Conservation (phyloP, 2,329 filamentous ascomycete genomes). For the Teratosphaeria zuluensis region DNA sequence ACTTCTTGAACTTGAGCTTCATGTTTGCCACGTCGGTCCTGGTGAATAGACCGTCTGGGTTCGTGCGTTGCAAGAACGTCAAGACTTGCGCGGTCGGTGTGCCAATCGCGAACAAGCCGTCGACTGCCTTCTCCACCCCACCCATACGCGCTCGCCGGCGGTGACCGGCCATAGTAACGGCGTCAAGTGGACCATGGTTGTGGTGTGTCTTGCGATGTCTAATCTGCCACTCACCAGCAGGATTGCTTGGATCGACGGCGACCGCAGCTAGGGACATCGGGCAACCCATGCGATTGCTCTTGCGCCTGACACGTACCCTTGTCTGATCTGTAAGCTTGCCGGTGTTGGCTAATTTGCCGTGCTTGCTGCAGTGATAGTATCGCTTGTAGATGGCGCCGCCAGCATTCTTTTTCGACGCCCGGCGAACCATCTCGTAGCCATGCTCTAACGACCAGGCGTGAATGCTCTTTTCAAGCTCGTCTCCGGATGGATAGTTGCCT, state of each 20-base stretch:
- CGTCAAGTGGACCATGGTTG: slow-evolving; percentile 24
- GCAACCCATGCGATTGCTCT: slow-evolving; percentile 22
- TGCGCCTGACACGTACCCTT: slow-evolving; percentile 18
- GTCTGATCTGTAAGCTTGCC: slow-evolving; percentile 16
- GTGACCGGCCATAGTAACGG: slow-evolving; percentile 20
- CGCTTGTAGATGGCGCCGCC: slow-evolving; percentile 24
- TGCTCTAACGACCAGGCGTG: slow-evolving; percentile 25
- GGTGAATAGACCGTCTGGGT: slow-evolving; percentile 25
- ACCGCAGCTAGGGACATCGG: slow-evolving; percentile 25
- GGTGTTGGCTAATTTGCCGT: slow-evolving; percentile 19
- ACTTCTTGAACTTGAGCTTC: slow-evolving; percentile 26
- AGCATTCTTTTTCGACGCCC: slow-evolving; percentile 25
- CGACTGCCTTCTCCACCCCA: slow-evolving; percentile 22
- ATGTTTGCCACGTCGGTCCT: slow-evolving; percentile 27
- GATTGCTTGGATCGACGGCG: slow-evolving; percentile 20
- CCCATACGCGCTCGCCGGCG: slow-evolving; percentile 20
- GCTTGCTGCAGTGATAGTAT: slow-evolving; percentile 26
- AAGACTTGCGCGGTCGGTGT: slow-evolving; percentile 22
- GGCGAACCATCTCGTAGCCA: slow-evolving; percentile 24
- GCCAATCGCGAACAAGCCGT: slow-evolving; percentile 24
- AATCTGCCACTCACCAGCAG: slow-evolving; percentile 24
- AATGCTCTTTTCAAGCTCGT: slow-evolving; percentile 21
- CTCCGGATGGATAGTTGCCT: slow-evolving; percentile 15
- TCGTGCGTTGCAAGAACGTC: slow-evolving; percentile 22
- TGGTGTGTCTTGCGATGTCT: slow-evolving; percentile 24